These are phyloP conservation scores for Thalassiosira hispida DNA, from an alignment of 352 stramenopile genomes.

Conservation along the genomic window DNA sequence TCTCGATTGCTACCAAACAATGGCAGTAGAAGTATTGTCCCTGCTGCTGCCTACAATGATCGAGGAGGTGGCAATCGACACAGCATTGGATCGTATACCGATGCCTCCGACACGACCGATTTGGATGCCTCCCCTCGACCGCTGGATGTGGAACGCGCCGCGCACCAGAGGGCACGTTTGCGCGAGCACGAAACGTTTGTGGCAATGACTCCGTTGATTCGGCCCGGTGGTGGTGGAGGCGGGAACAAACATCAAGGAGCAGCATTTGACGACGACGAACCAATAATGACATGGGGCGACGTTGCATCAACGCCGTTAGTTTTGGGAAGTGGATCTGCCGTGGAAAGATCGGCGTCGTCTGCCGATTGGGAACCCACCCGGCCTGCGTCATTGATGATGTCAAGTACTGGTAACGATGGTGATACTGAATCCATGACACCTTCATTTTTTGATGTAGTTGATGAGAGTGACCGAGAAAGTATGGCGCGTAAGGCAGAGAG, in stretches of 20 bases:
- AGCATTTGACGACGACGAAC: conserved; percentile 22
- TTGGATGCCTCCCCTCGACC: conserved; percentile 59
- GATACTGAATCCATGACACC: not conserved
- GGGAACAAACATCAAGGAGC: not conserved
- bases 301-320: conserved; percentile 64
- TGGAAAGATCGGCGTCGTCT: conserved; percentile 13
- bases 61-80: no score
- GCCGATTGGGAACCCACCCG: conserved; percentile 32
- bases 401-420: conserved; percentile 12
- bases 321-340: conserved; percentile 33
- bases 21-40: not conserved
- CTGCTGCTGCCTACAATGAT: not conserved
- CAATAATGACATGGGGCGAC: conserved; percentile 73
- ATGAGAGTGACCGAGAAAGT: conserved; percentile 47
- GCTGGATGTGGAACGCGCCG: conserved; percentile 52
- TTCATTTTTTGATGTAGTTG: conserved; percentile 38
- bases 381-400: conserved; percentile 2
- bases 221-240: conserved; percentile 34
- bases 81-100: conserved; percentile 19
- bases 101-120: conserved; percentile 65
- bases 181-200: conserved; percentile 59
- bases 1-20: conserved; percentile 30
- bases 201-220: conserved; percentile 75
- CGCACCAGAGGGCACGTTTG: conserved; percentile 23
- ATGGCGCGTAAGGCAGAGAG: conserved; percentile 53